A percentile compares a stretch with the other conserved stretches of the same genome.
Evolutionary conservation across 768 basidiomycete species (phyloP).

Genomic region (Trametes cubensis): DNA sequence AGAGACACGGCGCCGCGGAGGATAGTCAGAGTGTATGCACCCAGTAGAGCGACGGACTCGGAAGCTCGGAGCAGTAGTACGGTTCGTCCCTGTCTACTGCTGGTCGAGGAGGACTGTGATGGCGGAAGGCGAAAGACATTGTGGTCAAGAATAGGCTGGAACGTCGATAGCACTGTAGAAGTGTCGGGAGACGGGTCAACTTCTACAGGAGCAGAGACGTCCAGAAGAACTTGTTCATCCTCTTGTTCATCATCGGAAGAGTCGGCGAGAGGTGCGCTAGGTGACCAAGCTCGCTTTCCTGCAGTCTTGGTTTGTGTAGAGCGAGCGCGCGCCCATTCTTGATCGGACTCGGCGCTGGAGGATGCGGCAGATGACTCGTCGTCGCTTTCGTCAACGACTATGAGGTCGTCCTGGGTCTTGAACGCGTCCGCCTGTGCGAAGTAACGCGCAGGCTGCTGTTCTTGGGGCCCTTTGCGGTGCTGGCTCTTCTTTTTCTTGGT

Average conservation of each 20-base stretch:
- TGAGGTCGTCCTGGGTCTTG: slow-evolving; percentile 39
- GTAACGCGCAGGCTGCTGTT: slow-evolving; percentile 32
- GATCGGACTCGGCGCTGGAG: slow-evolving; percentile 41
- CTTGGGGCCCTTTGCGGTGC: slow-evolving; percentile 22
- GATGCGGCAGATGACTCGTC: slow-evolving; percentile 26
- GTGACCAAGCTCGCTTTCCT: slow-evolving; percentile 55
- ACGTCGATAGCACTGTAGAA: slow-evolving; percentile 48
- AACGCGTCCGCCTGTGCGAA: slow-evolving; percentile 41
- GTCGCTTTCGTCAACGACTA: slow-evolving; percentile 25
- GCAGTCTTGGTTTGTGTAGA: neutral
- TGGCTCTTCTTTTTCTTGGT: slow-evolving; percentile 32
- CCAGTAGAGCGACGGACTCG: slow-evolving; percentile 69
- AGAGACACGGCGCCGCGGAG: slow-evolving; percentile 63
- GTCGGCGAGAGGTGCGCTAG: slow-evolving; percentile 45
- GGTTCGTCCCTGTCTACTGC: slow-evolving; percentile 9
- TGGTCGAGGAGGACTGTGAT: slow-evolving; percentile 41
- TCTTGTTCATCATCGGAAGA: slow-evolving; percentile 38
- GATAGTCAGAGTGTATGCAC: slow-evolving; percentile 62
- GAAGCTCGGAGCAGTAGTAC: slow-evolving; percentile 48
- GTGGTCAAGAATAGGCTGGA: slow-evolving; percentile 45
- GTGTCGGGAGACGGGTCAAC: slow-evolving; percentile 5
- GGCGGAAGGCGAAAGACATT: slow-evolving; percentile 51
- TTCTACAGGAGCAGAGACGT: neutral
- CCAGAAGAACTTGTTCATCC: slow-evolving; percentile 23
- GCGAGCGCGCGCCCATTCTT: slow-evolving; percentile 26